Percentiles rank a stretch among this genome's conserved stretches.
Evolutionary conservation across 192 early-diverging fungal genomes (phyloP).

Genomic region (Umbelopsis sp.): DNA sequence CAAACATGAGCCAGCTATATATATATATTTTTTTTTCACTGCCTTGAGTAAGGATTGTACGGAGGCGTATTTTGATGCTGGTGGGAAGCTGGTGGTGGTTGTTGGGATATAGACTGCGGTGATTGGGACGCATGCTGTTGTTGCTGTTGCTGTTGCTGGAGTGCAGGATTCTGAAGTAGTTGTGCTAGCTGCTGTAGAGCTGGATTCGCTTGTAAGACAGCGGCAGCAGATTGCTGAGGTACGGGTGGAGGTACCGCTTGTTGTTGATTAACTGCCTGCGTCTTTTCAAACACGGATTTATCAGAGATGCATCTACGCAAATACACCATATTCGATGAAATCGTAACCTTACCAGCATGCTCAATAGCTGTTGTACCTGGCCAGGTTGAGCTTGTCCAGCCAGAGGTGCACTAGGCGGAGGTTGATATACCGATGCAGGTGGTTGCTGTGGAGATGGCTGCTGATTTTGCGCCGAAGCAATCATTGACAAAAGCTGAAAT

Average conservation of each 20-base stretch:
- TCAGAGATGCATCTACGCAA: neutral
- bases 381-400: neutral
- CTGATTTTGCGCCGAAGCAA: conserved; percentile 20
- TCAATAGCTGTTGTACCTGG: conserved; percentile 29
- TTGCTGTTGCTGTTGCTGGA: conserved; percentile 21
- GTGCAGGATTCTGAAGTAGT: conserved; percentile 20
- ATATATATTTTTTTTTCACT: neutral
- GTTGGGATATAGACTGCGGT: neutral
- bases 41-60: neutral
- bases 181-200: conserved; percentile 10
- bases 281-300: conserved; percentile 2
- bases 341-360: neutral
- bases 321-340: neutral
- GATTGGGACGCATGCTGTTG: conserved; percentile 5
- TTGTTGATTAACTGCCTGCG: conserved; percentile 1
- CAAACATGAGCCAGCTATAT: no score
- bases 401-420: neutral
- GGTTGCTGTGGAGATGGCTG: neutral
- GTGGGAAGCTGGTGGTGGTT: neutral
- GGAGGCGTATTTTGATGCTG: conserved; percentile 12
- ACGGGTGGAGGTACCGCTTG: neutral
- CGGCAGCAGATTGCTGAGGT: neutral
- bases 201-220: conserved; percentile 1
- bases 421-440: neutral
- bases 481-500: conserved; percentile 23